Percentiles rank a stretch among this genome's conserved stretches.
These are phyloP conservation scores for Cladosporium sp. DNA, from an alignment of 2,329 filamentous ascomycete genomes.

Conservation along the genomic window DNA sequence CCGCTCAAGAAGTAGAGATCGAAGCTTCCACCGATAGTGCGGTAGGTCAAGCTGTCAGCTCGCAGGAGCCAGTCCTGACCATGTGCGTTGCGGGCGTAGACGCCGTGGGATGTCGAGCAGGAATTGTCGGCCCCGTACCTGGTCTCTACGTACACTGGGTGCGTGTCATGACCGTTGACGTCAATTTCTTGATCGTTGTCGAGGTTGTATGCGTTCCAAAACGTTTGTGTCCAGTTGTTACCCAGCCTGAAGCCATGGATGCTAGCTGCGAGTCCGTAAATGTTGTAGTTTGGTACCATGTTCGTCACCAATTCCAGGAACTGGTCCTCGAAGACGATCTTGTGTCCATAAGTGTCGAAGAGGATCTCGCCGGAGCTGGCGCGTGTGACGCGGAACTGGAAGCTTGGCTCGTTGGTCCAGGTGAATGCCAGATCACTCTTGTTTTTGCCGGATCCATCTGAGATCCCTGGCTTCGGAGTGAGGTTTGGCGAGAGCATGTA, in stretches of 20 bases:
- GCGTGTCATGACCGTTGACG: constrained; percentile 28
- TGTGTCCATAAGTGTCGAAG: constrained; percentile 28
- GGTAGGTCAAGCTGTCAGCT: constrained; percentile 24
- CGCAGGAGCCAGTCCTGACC: constrained; percentile 31
- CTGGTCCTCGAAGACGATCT: constrained; percentile 30
- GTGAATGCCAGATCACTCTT: constrained; percentile 27
- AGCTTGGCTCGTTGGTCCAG: constrained; percentile 27
- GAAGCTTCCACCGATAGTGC: constrained; percentile 28
- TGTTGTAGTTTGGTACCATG: constrained; percentile 28
- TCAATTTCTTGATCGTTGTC: constrained; percentile 24
- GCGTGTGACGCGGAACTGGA: constrained; percentile 28
- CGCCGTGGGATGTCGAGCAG: constrained; percentile 24
- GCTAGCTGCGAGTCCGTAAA: constrained; percentile 30
- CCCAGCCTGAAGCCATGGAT: constrained; percentile 28
- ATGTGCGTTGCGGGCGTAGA: constrained; percentile 32
- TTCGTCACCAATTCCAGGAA: constrained; percentile 29
- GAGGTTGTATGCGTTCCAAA: constrained; percentile 30
- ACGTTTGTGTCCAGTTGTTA: constrained; percentile 30
- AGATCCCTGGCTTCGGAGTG: constrained; percentile 13
- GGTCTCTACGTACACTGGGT: constrained; percentile 32
- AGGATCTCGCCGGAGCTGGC: constrained; percentile 24
- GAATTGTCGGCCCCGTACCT: constrained; percentile 22
- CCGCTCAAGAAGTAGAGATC: constrained; percentile 24
- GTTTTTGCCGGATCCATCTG: constrained; percentile 15
- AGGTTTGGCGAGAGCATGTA: constrained; percentile 21